A percentile compares a stretch with the other conserved stretches of the same genome.
Conservation (phyloP, 2,329 filamentous ascomycete genomes). For the Huntiella bhutanensis region DNA sequence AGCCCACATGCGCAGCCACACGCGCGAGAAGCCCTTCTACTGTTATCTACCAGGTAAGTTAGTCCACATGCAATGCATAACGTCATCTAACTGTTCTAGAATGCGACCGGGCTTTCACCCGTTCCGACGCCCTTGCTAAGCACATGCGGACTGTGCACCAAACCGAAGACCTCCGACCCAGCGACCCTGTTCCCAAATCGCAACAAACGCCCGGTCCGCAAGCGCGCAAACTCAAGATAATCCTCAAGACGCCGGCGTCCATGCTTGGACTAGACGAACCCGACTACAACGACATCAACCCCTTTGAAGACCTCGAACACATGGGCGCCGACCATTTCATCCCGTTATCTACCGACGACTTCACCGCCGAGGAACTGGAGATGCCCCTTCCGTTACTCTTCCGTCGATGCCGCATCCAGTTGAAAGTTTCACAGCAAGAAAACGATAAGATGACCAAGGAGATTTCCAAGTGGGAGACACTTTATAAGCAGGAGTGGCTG, state of each 20-base stretch:
- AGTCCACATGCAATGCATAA: neutral
- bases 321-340: slow-evolving; percentile 35
- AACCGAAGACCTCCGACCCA: slow-evolving; percentile 67
- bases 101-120: slow-evolving; percentile 90
- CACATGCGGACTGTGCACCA: slow-evolving; percentile 99
- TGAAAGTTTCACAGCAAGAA: slow-evolving; percentile 55
- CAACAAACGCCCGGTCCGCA: slow-evolving; percentile 17
- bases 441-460: slow-evolving; percentile 43
- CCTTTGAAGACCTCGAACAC: slow-evolving; percentile 23
- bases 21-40: slow-evolving; percentile 94
- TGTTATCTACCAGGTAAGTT: slow-evolving; percentile 72
- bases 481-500: slow-evolving; percentile 54
- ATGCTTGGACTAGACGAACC: slow-evolving; percentile 36
- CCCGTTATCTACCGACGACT: slow-evolving; percentile 35
- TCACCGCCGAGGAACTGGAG: slow-evolving; percentile 44
- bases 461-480: slow-evolving; percentile 45
- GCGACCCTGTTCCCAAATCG: slow-evolving; percentile 44
- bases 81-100: slow-evolving; percentile 32
- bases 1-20: slow-evolving; percentile 95
- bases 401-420: slow-evolving; percentile 49
- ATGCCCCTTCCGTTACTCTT: slow-evolving; percentile 41
- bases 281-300: slow-evolving; percentile 30
- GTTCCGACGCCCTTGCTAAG: slow-evolving; percentile 88
- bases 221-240: slow-evolving; percentile 39
- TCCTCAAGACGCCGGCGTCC: slow-evolving; percentile 41